Conservation (phyloP, 2,329 filamentous ascomycete genomes). For the Huntiella omanensis region DNA sequence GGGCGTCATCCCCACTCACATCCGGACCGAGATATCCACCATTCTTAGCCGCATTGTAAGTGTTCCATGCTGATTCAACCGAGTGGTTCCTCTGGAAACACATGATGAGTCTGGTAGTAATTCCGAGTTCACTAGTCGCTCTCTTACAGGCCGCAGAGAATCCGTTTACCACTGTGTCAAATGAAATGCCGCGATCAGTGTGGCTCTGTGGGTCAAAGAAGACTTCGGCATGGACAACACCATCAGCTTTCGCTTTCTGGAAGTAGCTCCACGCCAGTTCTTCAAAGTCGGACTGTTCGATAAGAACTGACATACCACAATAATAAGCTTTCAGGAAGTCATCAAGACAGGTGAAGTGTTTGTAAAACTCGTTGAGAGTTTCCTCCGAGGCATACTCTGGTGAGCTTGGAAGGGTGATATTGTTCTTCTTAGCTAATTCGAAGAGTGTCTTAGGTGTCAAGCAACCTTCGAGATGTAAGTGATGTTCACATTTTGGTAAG, state of each 20-base stretch:
- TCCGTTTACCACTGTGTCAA: slow-evolving; percentile 44
- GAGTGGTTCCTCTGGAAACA: slow-evolving; percentile 57
- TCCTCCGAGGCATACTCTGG: slow-evolving; percentile 35
- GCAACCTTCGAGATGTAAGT: slow-evolving; percentile 63
- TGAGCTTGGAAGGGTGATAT: slow-evolving; percentile 33
- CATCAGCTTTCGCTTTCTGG: slow-evolving; percentile 39
- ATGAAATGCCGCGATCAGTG: slow-evolving; percentile 39
- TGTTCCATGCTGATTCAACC: slow-evolving; percentile 31
- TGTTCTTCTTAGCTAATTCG: slow-evolving; percentile 46
- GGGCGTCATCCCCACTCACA: slow-evolving; percentile 5
- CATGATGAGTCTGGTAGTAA: slow-evolving; percentile 48
- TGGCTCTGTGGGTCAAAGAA: slow-evolving; percentile 74
- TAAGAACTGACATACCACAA: slow-evolving; percentile 52
- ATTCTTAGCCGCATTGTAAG: slow-evolving; percentile 22
- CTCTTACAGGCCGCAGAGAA: slow-evolving; percentile 39
- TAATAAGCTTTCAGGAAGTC: slow-evolving; percentile 69
- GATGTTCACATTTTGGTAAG: slow-evolving; percentile 66
- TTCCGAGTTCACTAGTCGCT: slow-evolving; percentile 42
- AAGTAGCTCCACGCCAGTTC: slow-evolving; percentile 57
- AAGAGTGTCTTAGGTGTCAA: slow-evolving; percentile 54
- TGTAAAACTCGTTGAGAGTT: slow-evolving; percentile 43
- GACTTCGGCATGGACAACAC: slow-evolving; percentile 54
- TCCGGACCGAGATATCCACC: slow-evolving; percentile 10
- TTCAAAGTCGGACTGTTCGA: slow-evolving; percentile 47
- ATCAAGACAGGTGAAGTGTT: slow-evolving; percentile 48